Evolutionary conservation across 768 basidiomycete species (phyloP).

Genomic region (Cystofilobasidium capitatum): DNA sequence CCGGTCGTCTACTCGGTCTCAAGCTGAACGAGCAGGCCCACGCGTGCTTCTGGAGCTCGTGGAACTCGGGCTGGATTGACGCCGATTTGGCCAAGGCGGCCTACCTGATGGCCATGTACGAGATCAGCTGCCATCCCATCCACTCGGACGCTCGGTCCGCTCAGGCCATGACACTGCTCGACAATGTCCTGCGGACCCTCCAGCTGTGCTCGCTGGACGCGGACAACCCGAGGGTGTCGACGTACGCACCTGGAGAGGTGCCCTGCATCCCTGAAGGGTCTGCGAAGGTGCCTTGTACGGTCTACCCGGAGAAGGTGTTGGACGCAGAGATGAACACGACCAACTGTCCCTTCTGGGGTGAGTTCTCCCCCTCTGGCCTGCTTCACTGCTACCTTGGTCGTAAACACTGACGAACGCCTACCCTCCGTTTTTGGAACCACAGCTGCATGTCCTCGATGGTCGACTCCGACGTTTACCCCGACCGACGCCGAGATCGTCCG

Average conservation of each 20-base stretch:
- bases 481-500: slow-evolving; percentile 12
- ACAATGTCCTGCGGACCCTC: slow-evolving; percentile 18
- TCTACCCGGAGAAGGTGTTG: slow-evolving; percentile 2
- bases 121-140: slow-evolving; percentile 3
- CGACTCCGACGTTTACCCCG: neutral
- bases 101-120: slow-evolving; percentile 17
- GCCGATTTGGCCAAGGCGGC: slow-evolving; percentile 25
- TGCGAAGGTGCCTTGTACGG: neutral
- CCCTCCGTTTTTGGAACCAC: neutral
- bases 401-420: neutral
- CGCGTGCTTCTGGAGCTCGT: slow-evolving; percentile 20
- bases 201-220: slow-evolving; percentile 15
- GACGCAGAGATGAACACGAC: slow-evolving; percentile 16
- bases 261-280: neutral
- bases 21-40: slow-evolving; percentile 23
- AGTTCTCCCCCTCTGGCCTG: neutral
- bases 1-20: slow-evolving; percentile 17
- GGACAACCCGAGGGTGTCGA: neutral
- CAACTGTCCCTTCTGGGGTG: slow-evolving; percentile 23
- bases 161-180: slow-evolving; percentile 11
- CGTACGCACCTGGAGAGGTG: neutral
- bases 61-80: slow-evolving; percentile 25
- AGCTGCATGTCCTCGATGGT: slow-evolving; percentile 27
- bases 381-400: neutral
- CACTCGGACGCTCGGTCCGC: slow-evolving; percentile 8